Conservation (phyloP, 345 rosid species). For the Gossypioides kirkii region DNA sequence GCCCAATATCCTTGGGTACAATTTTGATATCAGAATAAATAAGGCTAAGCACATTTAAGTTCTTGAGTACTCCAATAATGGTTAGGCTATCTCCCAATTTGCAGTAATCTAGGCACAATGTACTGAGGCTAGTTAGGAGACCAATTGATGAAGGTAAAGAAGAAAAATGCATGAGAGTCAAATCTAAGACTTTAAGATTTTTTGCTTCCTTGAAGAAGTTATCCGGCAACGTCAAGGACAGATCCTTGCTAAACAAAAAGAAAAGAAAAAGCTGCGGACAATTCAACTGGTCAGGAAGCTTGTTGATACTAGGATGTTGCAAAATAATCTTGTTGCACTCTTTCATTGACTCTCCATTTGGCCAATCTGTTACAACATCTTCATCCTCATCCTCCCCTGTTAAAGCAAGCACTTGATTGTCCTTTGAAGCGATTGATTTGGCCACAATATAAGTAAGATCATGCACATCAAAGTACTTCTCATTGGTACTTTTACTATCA, state of each 20-base stretch:
- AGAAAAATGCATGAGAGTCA: neutral
- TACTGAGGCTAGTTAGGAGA: conserved; percentile 10
- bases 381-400: neutral
- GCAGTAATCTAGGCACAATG: conserved; percentile 11
- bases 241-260: neutral
- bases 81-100: neutral
- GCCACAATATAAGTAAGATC: conserved; percentile 20
- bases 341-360: neutral
- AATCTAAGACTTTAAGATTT: conserved; percentile 24
- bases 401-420: neutral
- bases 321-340: neutral
- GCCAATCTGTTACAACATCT: neutral
- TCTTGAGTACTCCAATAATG: conserved; percentile 6
- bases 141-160: conserved; percentile 11
- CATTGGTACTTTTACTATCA: neutral
- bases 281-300: conserved; percentile 15
- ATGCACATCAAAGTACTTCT: conserved; percentile 11
- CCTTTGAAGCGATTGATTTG: conserved; percentile 11
- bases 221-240: neutral
- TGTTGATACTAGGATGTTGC: neutral
- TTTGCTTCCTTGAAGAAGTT: conserved; percentile 12
- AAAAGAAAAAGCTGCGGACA: conserved; percentile 18
- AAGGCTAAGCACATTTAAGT: conserved; percentile 13
- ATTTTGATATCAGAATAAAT: neutral
- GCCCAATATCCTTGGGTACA: conserved; percentile 20